These are phyloP conservation scores for Xanthoceras sorbifolium DNA, from an alignment of 345 rosid species.

Conservation along the genomic window DNA sequence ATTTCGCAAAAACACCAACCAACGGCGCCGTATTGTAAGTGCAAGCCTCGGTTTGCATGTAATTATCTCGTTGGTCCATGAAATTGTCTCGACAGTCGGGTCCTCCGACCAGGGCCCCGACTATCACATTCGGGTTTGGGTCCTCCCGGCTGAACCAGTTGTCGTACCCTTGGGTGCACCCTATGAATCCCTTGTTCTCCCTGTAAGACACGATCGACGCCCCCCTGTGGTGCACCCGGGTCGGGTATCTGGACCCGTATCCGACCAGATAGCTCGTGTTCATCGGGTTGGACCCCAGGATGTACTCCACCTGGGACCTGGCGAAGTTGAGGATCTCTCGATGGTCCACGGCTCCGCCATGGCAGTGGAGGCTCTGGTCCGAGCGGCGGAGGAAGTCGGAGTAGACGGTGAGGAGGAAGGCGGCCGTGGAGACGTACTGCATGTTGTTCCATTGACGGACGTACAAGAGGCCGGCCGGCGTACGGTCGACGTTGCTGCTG, in stretches of 20 bases:
- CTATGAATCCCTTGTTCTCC: slow-evolving; percentile 77
- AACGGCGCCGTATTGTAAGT: slow-evolving; percentile 70
- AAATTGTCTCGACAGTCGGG: slow-evolving; percentile 55
- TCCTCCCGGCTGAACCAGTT: slow-evolving; percentile 47
- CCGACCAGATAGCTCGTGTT: slow-evolving; percentile 87
- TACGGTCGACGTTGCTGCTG: slow-evolving; percentile 52
- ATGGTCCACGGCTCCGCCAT: slow-evolving; percentile 38
- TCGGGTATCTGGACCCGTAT: slow-evolving; percentile 66
- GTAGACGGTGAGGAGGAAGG: slow-evolving; percentile 76
- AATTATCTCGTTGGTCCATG: slow-evolving; percentile 54
- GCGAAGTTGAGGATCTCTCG: slow-evolving; percentile 57
- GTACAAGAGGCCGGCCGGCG: slow-evolving; percentile 79
- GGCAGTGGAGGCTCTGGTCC: slow-evolving; percentile 48
- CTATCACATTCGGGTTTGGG: slow-evolving; percentile 54
- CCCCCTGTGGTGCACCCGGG: slow-evolving; percentile 87
- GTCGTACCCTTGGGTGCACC: slow-evolving; percentile 92
- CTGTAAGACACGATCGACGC: slow-evolving; percentile 80
- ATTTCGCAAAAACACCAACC: slow-evolving; percentile 65
- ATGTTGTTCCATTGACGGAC: slow-evolving; percentile 96
- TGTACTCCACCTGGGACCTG: slow-evolving; percentile 82
- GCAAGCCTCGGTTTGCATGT: slow-evolving; percentile 76
- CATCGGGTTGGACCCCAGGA: slow-evolving; percentile 81
- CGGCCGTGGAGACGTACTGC: slow-evolving; percentile 84
- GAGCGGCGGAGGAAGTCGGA: slow-evolving; percentile 56
- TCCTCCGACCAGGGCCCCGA: slow-evolving; percentile 73